Percentiles rank a stretch among this genome's conserved stretches.
Conservation (phyloP, 345 rosid species). For the Durio zibethinus region DNA sequence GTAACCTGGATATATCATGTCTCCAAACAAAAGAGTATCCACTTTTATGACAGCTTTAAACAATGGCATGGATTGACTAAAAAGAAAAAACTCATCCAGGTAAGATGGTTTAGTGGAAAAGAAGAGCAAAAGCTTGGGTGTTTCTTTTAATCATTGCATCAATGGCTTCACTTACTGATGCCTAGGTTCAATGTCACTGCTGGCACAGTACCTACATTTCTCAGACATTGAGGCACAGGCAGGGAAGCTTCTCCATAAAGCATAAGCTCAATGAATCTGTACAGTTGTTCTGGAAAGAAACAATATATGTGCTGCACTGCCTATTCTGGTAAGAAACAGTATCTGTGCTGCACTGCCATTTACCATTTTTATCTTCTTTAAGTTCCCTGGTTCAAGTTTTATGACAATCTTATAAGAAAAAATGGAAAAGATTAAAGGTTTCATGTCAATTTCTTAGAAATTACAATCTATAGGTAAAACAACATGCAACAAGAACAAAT, state of each 20-base stretch:
- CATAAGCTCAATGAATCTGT: not conserved
- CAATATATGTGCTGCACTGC: too few species aligned
- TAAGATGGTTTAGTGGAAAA: not conserved
- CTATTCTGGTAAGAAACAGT: too few species aligned
- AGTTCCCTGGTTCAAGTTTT: too few species aligned
- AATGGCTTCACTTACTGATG: not conserved
- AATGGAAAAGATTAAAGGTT: too few species aligned
- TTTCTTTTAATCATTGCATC: not conserved
- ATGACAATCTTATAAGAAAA: too few species aligned
- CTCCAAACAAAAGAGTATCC: not conserved
- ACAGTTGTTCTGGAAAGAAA: not conserved
- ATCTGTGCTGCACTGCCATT: not conserved
- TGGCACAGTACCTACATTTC: not conserved
- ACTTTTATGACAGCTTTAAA: too few species aligned
- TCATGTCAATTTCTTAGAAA: too few species aligned
- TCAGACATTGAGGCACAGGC: too few species aligned
- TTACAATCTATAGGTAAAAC: not conserved
- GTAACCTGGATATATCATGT: too few species aligned
- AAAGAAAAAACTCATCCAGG: too few species aligned
- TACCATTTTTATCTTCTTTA: too few species aligned
- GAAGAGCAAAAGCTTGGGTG: not conserved
- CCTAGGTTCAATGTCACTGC: not conserved
- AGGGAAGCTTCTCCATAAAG: not conserved
- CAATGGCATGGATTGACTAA: not conserved
- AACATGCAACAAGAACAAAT: too few species aligned